Base-by-base conservation (phyloP, 129 eudicot species). In the Arctium minus region DNA sequence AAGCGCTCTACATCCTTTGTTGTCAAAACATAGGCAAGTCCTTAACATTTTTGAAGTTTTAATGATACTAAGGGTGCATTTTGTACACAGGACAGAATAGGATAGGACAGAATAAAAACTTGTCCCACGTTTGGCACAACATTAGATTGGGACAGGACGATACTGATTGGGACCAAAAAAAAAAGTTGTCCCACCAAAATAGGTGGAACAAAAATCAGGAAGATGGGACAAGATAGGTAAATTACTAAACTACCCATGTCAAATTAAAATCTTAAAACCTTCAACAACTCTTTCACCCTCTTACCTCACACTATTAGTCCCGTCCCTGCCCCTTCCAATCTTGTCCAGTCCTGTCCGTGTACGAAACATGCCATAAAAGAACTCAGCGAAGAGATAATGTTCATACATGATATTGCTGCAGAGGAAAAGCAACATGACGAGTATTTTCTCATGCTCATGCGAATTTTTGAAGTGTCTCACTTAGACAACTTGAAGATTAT, bases 361-460 rank as follows among this genome's bases (percentile, higher is more conserved):
- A n/a, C 68, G n/a, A 60, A 60, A 60, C 68, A 29, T 60, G 8
- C 68, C 68, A 60, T 60, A 76, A 76, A 70, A 44, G 40, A 40
- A 44, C 13, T 9, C n/a, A 7, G 32, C 27, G 72, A 7, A 39
- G 11, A 74, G 18, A 44, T 79, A 65, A 79, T 27, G 29, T 74
- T 13, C 29, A 73, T 73, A 73, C 32, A 42, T 73, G 38, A 44
- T 35, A 31, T 65, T 78, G 82, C 39, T 87, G 89, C 92, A 96
- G 99, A 93, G 86, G 98, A 92, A 70, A 96, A 88, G 92, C 95
- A 88, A 72, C 92, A 89, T 35, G 85, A 82, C 15, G 99, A 96
- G 83, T 92, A 92, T 53, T 90, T 80, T 67, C 83, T 87, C 40
- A 93, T 85, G 86, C 97, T 96, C 36, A 74, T 79, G 65, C 82